These are phyloP conservation scores for Flaveria robusta DNA, from an alignment of 129 eudicot species.

Conservation along the genomic window DNA sequence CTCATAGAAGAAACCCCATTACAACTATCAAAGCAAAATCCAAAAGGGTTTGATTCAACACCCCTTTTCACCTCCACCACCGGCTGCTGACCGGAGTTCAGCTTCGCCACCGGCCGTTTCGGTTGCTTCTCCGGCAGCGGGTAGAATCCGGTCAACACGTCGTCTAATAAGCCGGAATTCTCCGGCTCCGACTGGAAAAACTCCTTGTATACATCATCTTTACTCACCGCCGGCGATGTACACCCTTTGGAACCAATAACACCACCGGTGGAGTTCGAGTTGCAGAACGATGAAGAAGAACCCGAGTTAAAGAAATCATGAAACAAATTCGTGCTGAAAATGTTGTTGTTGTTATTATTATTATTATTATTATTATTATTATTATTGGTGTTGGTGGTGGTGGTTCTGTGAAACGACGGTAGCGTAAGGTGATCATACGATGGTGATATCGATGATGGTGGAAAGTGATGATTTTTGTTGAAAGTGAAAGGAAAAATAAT, in stretches of 20 bases:
- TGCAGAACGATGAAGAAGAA: conserved; percentile 14
- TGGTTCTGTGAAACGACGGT: background rate
- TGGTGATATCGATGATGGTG: background rate
- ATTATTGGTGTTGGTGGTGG: too few species aligned
- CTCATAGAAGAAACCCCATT: background rate
- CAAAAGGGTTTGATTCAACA: conserved; percentile 26
- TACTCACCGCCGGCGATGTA: background rate
- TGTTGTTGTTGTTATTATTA: background rate
- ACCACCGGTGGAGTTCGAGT: background rate
- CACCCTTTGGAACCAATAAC: background rate
- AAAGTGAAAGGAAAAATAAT: conserved; percentile 23
- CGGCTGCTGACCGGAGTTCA: background rate
- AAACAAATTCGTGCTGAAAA: conserved; percentile 33
- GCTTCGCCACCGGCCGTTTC: conserved; percentile 17
- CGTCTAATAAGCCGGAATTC: conserved; percentile 63
- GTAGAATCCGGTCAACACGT: conserved; percentile 60
- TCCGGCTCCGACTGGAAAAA: conserved; percentile 54
- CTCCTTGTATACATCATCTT: conserved; percentile 36
- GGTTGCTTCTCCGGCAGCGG: conserved; percentile 43
- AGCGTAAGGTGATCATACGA: conserved; percentile 4
- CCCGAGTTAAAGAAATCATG: conserved; percentile 43
- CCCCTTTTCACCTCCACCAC: background rate
- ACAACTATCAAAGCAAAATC: conserved; percentile 33
- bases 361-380: background rate
- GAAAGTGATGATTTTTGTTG: conserved; percentile 10